Conservation (phyloP, 768 basidiomycete species). For the Termitomyces sp. region DNA sequence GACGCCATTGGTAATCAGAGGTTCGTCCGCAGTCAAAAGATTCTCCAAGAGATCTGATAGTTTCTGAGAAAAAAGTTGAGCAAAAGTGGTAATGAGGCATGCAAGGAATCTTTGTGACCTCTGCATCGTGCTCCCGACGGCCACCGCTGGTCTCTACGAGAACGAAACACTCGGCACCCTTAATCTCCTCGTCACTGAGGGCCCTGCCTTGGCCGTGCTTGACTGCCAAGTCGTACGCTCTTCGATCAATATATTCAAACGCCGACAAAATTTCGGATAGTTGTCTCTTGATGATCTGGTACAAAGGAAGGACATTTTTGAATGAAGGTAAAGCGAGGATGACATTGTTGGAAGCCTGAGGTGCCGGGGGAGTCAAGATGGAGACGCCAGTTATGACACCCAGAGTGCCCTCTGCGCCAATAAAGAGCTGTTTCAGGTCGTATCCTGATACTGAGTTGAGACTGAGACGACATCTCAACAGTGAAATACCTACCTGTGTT, state of each 20-base stretch:
- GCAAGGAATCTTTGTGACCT: conserved; percentile 39
- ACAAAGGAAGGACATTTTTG: conserved; percentile 82
- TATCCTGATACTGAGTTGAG: conserved; percentile 53
- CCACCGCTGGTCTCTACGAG: conserved; percentile 94
- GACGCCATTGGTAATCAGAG: conserved; percentile 84
- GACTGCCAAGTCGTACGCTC: conserved; percentile 77
- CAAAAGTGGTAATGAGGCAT: neutral
- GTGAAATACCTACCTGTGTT: conserved; percentile 66
- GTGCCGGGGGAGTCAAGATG: conserved; percentile 82
- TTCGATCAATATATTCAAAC: conserved; percentile 93
- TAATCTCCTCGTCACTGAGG: conserved; percentile 65
- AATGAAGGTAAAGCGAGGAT: conserved; percentile 87
- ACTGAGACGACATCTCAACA: neutral
- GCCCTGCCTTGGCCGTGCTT: conserved; percentile 79
- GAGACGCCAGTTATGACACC: conserved; percentile 94
- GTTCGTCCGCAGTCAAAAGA: conserved; percentile 67
- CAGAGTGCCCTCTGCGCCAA: conserved; percentile 94
- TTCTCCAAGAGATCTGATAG: conserved; percentile 68
- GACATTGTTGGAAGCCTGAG: conserved; percentile 83
- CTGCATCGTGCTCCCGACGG: conserved; percentile 87
- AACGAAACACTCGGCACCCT: conserved; percentile 82
- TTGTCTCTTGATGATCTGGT: conserved; percentile 70
- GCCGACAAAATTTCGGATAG: conserved; percentile 95
- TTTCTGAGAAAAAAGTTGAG: conserved; percentile 57
- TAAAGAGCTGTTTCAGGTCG: conserved; percentile 97